Evolutionary conservation across 805 yeast genomes (phyloP).

Genomic region (Starmera pachycereana): DNA sequence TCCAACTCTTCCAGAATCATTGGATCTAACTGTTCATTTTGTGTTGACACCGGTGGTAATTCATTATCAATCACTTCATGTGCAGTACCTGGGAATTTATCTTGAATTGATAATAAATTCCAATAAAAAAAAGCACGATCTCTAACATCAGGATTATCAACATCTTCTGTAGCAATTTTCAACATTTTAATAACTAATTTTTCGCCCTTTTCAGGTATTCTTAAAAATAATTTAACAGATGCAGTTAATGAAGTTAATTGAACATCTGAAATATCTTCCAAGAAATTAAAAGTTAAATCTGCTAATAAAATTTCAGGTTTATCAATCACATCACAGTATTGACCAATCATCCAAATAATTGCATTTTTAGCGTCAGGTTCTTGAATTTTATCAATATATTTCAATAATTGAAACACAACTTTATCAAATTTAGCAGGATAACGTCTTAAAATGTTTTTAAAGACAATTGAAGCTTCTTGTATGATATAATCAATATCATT

Average conservation of each 20-base stretch:
- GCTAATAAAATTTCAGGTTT: slow-evolving; percentile 31
- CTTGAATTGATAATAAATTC: slow-evolving; percentile 55
- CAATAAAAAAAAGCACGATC: slow-evolving; percentile 82
- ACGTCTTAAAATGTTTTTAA: slow-evolving; percentile 65
- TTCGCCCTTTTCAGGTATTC: slow-evolving; percentile 44
- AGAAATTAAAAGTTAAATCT: slow-evolving; percentile 34
- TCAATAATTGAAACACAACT: slow-evolving; percentile 31
- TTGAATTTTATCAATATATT: slow-evolving; percentile 39
- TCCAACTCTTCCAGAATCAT: slow-evolving; percentile 70
- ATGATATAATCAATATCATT: slow-evolving; percentile 64
- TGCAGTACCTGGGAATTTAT: slow-evolving; percentile 29
- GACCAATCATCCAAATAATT: slow-evolving; percentile 77
- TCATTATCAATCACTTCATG: slow-evolving; percentile 47
- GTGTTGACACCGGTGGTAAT: slow-evolving; percentile 53
- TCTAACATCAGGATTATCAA: slow-evolving; percentile 75
- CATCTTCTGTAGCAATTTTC: slow-evolving; percentile 62
- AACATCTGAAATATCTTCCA: slow-evolving; percentile 61
- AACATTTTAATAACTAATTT: slow-evolving; percentile 46
- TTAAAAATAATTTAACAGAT: slow-evolving; percentile 55
- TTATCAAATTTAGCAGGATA: slow-evolving; percentile 49
- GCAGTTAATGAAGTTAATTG: slow-evolving; percentile 70
- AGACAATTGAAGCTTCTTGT: slow-evolving; percentile 70
- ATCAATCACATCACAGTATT: slow-evolving; percentile 42
- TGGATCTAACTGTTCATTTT: slow-evolving; percentile 63
- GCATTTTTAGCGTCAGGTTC: slow-evolving; percentile 77